Conservation (phyloP, 805 yeast genomes). For the Kuraishia floccosa region DNA sequence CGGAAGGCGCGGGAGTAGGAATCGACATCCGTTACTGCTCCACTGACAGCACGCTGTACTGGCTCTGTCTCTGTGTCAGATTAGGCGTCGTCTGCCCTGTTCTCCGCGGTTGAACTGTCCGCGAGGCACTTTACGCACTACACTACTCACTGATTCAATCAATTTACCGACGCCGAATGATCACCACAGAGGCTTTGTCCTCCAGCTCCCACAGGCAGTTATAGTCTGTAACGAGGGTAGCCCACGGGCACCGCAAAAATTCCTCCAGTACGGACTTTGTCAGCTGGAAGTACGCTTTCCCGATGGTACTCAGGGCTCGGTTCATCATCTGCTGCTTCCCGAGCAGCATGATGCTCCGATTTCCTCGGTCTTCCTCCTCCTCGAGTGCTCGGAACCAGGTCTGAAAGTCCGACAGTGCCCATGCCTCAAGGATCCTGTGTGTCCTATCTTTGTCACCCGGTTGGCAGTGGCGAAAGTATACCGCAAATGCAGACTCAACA, state of each 20-base stretch:
- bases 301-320: conserved; percentile 21
- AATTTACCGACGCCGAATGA: too few species aligned
- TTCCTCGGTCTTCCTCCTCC: conserved; percentile 6
- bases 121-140: too few species aligned
- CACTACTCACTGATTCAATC: too few species aligned
- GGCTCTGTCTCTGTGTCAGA: too few species aligned
- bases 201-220: conserved; percentile 20
- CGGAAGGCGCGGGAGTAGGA: conserved; percentile 9
- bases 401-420: too few species aligned
- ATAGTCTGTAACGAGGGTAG: conserved; percentile 12
- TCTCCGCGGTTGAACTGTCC: too few species aligned
- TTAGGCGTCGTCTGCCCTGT: too few species aligned
- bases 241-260: conserved; percentile 17
- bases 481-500: conserved; percentile 17
- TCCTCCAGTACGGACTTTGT: conserved; percentile 14
- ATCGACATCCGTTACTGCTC: too few species aligned
- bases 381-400: too few species aligned
- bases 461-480: conserved; percentile 15
- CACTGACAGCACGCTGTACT: too few species aligned
- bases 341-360: conserved; percentile 25
- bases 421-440: too few species aligned
- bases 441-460: neutral
- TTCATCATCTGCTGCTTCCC: conserved; percentile 23
- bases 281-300: conserved; percentile 26
- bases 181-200: conserved; percentile 15